A percentile compares a stretch with the other conserved stretches of the same genome.
Conservation (phyloP, 257 asterid species). For the Nicotiana paniculata region DNA sequence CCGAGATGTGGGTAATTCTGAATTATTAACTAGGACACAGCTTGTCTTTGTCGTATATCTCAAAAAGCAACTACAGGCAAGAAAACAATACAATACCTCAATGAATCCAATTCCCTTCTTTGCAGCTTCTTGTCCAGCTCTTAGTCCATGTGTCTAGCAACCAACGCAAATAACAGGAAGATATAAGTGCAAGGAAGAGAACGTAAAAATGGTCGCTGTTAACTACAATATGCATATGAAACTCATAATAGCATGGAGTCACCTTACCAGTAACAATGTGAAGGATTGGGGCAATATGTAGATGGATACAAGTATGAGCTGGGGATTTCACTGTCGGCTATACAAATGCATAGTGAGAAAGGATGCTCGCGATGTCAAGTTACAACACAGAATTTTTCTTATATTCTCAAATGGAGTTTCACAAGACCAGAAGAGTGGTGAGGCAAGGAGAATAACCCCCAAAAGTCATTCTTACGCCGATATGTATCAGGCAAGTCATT, state of each 20-base stretch:
- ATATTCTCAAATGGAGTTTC: background rate
- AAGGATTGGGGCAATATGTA: background rate
- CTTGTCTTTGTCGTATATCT: background rate
- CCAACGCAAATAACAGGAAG: background rate
- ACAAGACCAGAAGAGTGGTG: background rate
- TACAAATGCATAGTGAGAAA: background rate
- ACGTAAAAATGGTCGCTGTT: background rate
- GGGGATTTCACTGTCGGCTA: background rate
- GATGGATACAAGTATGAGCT: background rate
- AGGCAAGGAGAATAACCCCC: background rate
- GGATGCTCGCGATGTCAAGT: background rate
- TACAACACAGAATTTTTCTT: background rate
- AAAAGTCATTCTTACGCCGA: background rate
- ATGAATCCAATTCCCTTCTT: constrained; percentile 72
- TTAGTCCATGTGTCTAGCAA: constrained; percentile 83
- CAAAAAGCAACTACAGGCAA: background rate
- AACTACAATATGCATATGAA: background rate
- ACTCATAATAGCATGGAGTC: background rate
- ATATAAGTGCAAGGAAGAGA: background rate
- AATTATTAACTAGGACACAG: background rate
- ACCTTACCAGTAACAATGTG: background rate
- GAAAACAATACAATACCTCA: constrained; percentile 46
- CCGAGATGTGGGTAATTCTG: background rate
- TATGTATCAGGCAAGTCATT: background rate
- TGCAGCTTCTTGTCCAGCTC: constrained; percentile 71